Evolutionary conservation across 768 basidiomycete genomes (phyloP), one percentile per base, ranked within the genome.

Genomic region (Myochromella boudieri): DNA sequence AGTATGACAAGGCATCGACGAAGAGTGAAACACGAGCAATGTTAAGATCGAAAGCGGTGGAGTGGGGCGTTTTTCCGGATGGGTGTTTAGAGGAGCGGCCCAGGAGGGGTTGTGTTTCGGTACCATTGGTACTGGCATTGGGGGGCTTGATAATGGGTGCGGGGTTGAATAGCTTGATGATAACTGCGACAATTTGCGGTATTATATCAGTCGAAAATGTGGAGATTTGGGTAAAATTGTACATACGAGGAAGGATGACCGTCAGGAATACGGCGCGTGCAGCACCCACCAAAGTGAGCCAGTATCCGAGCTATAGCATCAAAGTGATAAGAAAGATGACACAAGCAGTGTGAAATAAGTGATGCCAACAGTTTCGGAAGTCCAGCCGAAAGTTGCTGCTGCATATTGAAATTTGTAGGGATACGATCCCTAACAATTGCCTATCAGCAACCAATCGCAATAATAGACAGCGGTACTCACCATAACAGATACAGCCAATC

Each of bases 331-430:
- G 39, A 42, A 10, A 21, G 36, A 49, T n/a, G 17, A 14, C 18
- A 41, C 21, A 17, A 14, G 11, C 27, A 41, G 3, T 9, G 4
- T 9, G 43, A 15, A 9, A 27, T 34, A 5, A 20, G 39, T 24
- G 38, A 12, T n/a, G 57, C 76, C 27, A 53, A 87, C 85, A 45
- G 64, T 69, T 67, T 86, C 83, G 17, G 87, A 71, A 21, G 65
- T 74, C 89, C 87, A 91, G 3, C 74, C 70, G 60, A 86, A 91
- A 3, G 67, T 71, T 0, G 71, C 64, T 7, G 76, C 70, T 2
- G 81, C 78, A 61, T 85, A 91, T 54, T 87, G 84, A 48, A 89
- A 76, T 52, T 79, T 81, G 54, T 74, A 81, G 3, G 69, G 52
- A 44, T 72, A 69, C 4, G 81, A 75, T 5, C 80, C 81, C 88